A percentile compares a stretch with the other conserved stretches of the same genome.
Conservation (phyloP, 176 grass and related monocot genomes). For the Triticum aestivum region DNA sequence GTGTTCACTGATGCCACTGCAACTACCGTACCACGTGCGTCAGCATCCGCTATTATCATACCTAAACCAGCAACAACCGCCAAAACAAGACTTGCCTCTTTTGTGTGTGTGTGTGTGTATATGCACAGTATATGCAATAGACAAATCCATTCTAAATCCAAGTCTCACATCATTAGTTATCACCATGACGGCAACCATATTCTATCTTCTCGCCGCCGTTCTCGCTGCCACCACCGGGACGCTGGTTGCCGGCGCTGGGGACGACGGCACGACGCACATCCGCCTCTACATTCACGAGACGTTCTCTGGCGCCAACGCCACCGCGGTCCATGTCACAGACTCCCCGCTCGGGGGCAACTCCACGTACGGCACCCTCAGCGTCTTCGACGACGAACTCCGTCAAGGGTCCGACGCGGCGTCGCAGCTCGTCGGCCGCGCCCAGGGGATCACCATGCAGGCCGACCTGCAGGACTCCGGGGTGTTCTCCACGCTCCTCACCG, state of each 20-base stretch:
- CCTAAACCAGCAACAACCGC: background rate
- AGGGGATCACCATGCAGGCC: conserved; percentile 28
- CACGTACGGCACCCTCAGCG: background rate
- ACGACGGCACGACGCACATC: conserved; percentile 26
- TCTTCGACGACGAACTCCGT: conserved; percentile 27
- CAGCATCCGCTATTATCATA: too few species aligned
- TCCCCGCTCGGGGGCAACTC: background rate
- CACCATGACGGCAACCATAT: background rate
- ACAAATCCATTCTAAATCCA: background rate
- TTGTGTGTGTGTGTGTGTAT: background rate
- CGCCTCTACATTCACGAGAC: conserved; percentile 40
- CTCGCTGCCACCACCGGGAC: background rate
- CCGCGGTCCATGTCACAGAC: background rate
- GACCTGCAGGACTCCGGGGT: background rate
- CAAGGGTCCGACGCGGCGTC: background rate
- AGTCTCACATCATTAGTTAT: background rate
- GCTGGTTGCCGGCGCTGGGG: background rate
- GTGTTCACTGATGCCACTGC: background rate
- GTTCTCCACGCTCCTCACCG: background rate
- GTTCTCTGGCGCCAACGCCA: conserved; percentile 22
- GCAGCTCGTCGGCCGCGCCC: conserved; percentile 27
- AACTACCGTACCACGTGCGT: background rate
- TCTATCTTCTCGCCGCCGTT: background rate
- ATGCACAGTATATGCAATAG: background rate
- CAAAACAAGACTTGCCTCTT: background rate